These are phyloP conservation scores for Panus rudis DNA, from an alignment of 768 basidiomycete species.

Conservation along the genomic window DNA sequence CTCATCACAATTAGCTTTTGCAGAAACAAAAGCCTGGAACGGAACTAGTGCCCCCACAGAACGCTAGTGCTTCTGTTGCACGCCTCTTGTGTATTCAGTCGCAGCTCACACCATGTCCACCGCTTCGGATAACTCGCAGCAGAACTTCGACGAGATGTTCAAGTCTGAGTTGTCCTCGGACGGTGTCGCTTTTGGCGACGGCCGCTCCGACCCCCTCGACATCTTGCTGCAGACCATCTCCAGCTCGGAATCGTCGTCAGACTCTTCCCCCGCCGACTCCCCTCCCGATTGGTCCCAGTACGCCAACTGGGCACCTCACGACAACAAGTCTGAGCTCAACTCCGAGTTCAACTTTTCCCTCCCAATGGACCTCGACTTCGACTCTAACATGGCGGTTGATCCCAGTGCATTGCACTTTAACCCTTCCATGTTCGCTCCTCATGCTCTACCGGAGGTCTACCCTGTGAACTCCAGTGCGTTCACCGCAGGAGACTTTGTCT, in stretches of 20 bases:
- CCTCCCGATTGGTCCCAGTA: constrained; percentile 40
- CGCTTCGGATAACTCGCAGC: too few relatives aligned
- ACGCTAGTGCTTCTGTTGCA: too few relatives aligned
- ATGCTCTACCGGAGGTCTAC: constrained; percentile 6
- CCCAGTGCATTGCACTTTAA: constrained; percentile 56
- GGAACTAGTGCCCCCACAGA: too few relatives aligned
- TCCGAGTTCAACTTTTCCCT: constrained; percentile 33
- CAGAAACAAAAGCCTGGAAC: too few relatives aligned
- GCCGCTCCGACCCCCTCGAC: constrained; percentile 17
- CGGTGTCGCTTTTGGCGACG: constrained; percentile 7
- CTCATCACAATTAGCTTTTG: too few relatives aligned
- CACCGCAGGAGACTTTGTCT: constrained; percentile 4
- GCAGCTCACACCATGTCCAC: too few relatives aligned
- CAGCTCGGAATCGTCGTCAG: constrained; percentile 15
- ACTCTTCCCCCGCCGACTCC: constrained; percentile 5
- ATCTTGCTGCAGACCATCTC: constrained; percentile 22
- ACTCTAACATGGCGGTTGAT: constrained; percentile 53
- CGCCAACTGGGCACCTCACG: constrained; percentile 32
- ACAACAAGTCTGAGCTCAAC: constrained; percentile 35
- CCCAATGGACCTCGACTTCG: constrained; percentile 57
- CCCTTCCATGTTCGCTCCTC: constrained; percentile 23
- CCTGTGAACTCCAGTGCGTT: constrained; percentile 9
- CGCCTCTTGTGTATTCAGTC: too few relatives aligned
- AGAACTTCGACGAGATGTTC: too few relatives aligned
- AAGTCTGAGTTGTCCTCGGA: constrained; percentile 15